phyloP scores from a whole-genome alignment of 2,329 filamentous ascomycete genomes.

The Aspergillus sergii region DNA sequence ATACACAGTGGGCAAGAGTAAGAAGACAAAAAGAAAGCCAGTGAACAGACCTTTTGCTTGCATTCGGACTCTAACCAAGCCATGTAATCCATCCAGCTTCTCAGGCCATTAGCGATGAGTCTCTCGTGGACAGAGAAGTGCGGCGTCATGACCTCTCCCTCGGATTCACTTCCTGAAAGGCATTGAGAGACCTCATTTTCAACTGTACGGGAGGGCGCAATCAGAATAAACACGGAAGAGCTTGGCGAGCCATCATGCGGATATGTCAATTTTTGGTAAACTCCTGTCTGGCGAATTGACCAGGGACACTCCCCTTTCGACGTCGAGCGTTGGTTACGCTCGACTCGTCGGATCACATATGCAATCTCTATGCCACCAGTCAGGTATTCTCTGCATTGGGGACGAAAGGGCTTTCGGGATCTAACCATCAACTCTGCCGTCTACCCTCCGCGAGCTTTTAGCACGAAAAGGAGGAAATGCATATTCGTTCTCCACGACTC shows the following conservation, averaged over 20 bases:
- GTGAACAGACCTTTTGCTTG: slow-evolving; percentile 10
- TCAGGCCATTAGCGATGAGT: slow-evolving; percentile 13
- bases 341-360: slow-evolving; percentile 18
- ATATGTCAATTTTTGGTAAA: slow-evolving; percentile 17
- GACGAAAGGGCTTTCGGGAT: neutral
- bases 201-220: slow-evolving; percentile 9
- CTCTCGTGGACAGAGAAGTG: slow-evolving; percentile 11
- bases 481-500: slow-evolving; percentile 16
- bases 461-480: slow-evolving; percentile 12
- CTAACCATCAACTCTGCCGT: slow-evolving; percentile 5
- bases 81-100: slow-evolving; percentile 20
- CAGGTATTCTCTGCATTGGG: neutral
- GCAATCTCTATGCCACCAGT: slow-evolving; percentile 10
- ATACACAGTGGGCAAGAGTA: neutral
- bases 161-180: neutral
- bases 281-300: slow-evolving; percentile 20
- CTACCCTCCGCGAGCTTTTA: neutral
- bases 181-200: slow-evolving; percentile 2
- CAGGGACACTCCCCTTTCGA: slow-evolving; percentile 10
- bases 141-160: neutral
- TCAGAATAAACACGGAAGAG: slow-evolving; percentile 9
- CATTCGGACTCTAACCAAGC: slow-evolving; percentile 16
- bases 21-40: neutral
- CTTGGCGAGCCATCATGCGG: neutral
- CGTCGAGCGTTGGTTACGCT: slow-evolving; percentile 8